Conservation (phyloP, 805 yeast species). For the Lipomyces sp. region DNA sequence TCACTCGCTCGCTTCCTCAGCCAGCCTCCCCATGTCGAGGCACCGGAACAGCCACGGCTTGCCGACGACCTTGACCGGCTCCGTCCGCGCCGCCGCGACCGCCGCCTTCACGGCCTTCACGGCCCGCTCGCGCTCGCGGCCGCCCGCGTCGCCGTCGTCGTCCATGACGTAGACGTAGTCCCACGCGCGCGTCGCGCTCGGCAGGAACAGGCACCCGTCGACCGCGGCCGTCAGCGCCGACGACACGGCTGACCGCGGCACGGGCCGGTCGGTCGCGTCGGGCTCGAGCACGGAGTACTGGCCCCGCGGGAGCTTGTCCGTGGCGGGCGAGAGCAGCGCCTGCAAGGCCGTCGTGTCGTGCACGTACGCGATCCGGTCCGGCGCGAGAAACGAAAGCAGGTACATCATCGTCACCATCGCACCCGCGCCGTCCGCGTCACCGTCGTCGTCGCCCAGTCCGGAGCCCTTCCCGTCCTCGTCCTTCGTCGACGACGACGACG, state of each 20-base stretch:
- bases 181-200: conserved; percentile 1
- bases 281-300: not conserved
- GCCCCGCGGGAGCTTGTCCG: not conserved
- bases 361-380: conserved; percentile 8
- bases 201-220: not conserved
- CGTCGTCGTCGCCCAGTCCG: too few species aligned
- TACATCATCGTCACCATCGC: not conserved
- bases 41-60: not conserved
- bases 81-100: not conserved
- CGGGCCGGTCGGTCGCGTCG: not conserved
- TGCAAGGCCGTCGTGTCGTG: not conserved
- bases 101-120: not conserved
- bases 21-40: not conserved
- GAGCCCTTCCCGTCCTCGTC: too few species aligned
- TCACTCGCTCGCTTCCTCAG: too few species aligned
- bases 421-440: too few species aligned
- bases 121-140: not conserved
- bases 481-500: too few species aligned
- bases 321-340: not conserved
- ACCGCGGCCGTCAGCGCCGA: too few species aligned
- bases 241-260: not conserved
- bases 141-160: conserved; percentile 1
- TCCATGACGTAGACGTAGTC: conserved; percentile 12
- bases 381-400: conserved; percentile 16
- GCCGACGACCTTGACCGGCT: not conserved